Evolutionary conservation across 2,329 filamentous ascomycete genomes (phyloP), one percentile per base, ranked within the genome.

Genomic region (Talaromyces pinophilus): DNA sequence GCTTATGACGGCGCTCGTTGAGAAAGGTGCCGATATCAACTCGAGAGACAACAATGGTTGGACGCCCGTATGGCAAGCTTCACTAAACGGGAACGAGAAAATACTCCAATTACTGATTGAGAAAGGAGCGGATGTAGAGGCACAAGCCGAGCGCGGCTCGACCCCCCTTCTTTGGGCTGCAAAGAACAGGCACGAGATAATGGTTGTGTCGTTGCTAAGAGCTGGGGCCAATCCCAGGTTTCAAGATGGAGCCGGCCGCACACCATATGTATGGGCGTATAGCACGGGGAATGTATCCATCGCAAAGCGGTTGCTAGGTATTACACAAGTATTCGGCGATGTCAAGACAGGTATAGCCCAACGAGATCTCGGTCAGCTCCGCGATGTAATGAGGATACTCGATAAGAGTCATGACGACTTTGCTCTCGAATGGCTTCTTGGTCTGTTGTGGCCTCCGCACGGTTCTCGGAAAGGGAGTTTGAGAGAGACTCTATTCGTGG

Each of bases 1-100:
- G 8, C 11, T 61, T 3, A 33, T 48, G 5, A 44, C 5, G 59
- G 3, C 48, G 28, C 28, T 62, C 11, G 13, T 62, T 30, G 59
- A 62, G 22, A 62, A 33, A 5, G 57, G 59, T 2, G 59, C 38
- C n/a, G 59, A 62, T n/a, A 35, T 30, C 22, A 15, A 62, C n/a
- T n/a, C 38, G 6, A 22, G 2, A 19, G 54, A 59, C 33, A 38
- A 13, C 11, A 3, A 38, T 25, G 54, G 54, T 22, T n/a, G 30
- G 52, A 55, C 42, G 42, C 42, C 17, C 17, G n/a, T 46, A 46
- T 46, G 42, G 42, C 19, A 6, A 6, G 42, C 42, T 46, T 19
- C 42, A 46, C 7, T 46, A 6, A 46, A 46, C 8, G 42, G n/a
- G 17, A 46, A 19, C 6, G 42, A 46, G n/a, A 46, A 5, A 1